A percentile compares a stretch with the other conserved stretches of the same genome.
phyloP scores from a whole-genome alignment of 805 yeast genomes.

The Tetrapisispora fleetii region DNA sequence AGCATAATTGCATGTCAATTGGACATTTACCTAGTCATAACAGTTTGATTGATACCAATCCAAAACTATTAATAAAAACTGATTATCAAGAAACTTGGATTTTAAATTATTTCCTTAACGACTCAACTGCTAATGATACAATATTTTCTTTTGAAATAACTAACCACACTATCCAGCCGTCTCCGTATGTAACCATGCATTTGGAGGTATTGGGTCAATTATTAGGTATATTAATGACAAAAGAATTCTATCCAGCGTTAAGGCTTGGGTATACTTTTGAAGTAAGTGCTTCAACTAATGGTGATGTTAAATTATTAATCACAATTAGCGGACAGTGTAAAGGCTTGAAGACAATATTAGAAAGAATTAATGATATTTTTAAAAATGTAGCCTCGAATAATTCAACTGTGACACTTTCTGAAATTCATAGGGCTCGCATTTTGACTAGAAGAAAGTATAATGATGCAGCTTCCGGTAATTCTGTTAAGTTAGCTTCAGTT shows the following conservation, averaged over 20 bases:
- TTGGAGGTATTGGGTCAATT: constrained; percentile 46
- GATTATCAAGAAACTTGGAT: constrained; percentile 43
- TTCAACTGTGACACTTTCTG: constrained; percentile 20
- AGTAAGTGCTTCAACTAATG: constrained; percentile 42
- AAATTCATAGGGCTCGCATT: constrained; percentile 40
- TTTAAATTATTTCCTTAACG: constrained; percentile 28
- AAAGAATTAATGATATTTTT: constrained; percentile 28
- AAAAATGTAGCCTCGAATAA: constrained; percentile 12
- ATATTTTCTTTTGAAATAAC: constrained; percentile 40
- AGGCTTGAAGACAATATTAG: constrained; percentile 31
- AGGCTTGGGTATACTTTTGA: constrained; percentile 50
- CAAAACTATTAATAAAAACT: constrained; percentile 31
- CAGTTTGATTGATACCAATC: constrained; percentile 20
- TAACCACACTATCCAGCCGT: constrained; percentile 23
- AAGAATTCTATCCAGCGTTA: constrained; percentile 43
- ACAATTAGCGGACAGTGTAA: constrained; percentile 43
- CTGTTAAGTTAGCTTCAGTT: constrained; percentile 40
- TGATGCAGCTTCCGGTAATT: constrained; percentile 33
- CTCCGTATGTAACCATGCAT: constrained; percentile 35
- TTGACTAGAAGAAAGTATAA: constrained; percentile 39
- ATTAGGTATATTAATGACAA: constrained; percentile 33
- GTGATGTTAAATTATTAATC: constrained; percentile 44
- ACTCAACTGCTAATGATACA: constrained; percentile 23
- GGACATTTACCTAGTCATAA: constrained; percentile 29
- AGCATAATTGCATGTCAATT: constrained; percentile 23